Base-by-base conservation (phyloP, 768 basidiomycete species). In the Pleurotus eryngii region DNA sequence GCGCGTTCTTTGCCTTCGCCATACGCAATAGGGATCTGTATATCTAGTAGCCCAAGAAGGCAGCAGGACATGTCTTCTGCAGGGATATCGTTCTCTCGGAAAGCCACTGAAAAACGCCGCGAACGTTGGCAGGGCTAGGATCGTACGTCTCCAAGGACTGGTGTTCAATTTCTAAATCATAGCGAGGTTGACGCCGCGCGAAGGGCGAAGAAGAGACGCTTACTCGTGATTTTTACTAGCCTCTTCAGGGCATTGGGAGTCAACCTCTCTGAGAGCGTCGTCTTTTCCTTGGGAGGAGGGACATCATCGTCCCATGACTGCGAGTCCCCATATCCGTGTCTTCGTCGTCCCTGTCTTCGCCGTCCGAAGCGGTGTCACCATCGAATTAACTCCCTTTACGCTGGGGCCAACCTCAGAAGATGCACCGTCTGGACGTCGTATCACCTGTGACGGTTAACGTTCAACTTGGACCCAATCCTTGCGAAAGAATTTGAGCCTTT, bases 41-140 rank as follows among this genome's bases (percentile, higher is more conserved):
- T 35, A 6, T 51, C 30, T 4, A 51, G 15, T 37, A 51, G 49
- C 5, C 49, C 49, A 35, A 51, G 26, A 51, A 51, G 35, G 38
- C 49, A 51, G 49, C 39, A 51, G 22, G 22, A 26, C 17, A 51
- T 51, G 30, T 51, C 49, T 51, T 51, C 49, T 3, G 49, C 27
- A 4, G 49, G 6, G 49, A n/a, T 2, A 35, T 51, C 22, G 14
- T n/a, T 14, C 49, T 22, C n/a, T 30, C 15, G 17, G 26, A n/a
- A 7, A 51, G 27, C 49, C 49, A 51, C n/a, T 37, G 14, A 30
- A 51, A 37, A n/a, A 51, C 49, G 17, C 7, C 14, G n/a, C 17
- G 49, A n/a, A 17, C 49, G 3, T 35, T 35, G 9, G 30, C 30
- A 35, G 30, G 30, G 30, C 30, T 35, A 11, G 30, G 30, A 11